Conservation (phyloP, 805 yeast species). For the Suhomyces tanzawaensis region DNA sequence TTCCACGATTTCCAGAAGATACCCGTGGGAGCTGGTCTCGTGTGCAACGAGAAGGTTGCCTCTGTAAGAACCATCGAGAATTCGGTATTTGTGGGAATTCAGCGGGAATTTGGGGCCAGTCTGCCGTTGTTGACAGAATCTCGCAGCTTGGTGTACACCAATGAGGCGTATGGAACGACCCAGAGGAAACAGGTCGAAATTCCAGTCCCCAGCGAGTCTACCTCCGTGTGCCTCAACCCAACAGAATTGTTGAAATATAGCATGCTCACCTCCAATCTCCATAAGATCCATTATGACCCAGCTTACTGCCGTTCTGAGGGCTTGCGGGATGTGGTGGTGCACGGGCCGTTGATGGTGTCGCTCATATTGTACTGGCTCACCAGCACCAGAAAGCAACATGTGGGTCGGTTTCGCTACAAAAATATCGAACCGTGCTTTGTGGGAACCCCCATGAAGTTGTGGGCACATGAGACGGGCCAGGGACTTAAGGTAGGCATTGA, state of each 20-base stretch:
- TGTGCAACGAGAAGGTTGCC: constrained; percentile 54
- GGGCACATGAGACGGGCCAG: neutral
- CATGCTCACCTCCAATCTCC: constrained; percentile 78
- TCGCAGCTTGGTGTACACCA: constrained; percentile 63
- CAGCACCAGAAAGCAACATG: constrained; percentile 3
- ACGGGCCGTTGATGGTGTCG: constrained; percentile 78
- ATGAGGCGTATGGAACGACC: constrained; percentile 24
- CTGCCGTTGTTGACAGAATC: constrained; percentile 43
- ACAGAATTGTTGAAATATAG: constrained; percentile 60
- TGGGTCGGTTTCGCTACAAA: constrained; percentile 33
- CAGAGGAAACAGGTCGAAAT: constrained; percentile 7
- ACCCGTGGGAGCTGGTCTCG: neutral
- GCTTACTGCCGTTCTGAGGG: constrained; percentile 58
- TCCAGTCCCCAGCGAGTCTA: neutral
- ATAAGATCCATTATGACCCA: constrained; percentile 73
- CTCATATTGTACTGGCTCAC: constrained; percentile 54
- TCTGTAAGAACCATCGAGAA: constrained; percentile 33
- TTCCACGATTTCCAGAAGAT: constrained; percentile 18
- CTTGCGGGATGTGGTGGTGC: constrained; percentile 62
- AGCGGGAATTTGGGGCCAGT: constrained; percentile 41
- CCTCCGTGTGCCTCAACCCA: constrained; percentile 34
- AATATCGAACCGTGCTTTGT: constrained; percentile 51
- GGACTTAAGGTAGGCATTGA: neutral
- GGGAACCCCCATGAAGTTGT: neutral
- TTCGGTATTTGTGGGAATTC: constrained; percentile 53